Percentiles rank a stretch among this genome's conserved stretches.
phyloP scores from a whole-genome alignment of 2,329 filamentous ascomycete genomes.

The Alternaria dauci region DNA sequence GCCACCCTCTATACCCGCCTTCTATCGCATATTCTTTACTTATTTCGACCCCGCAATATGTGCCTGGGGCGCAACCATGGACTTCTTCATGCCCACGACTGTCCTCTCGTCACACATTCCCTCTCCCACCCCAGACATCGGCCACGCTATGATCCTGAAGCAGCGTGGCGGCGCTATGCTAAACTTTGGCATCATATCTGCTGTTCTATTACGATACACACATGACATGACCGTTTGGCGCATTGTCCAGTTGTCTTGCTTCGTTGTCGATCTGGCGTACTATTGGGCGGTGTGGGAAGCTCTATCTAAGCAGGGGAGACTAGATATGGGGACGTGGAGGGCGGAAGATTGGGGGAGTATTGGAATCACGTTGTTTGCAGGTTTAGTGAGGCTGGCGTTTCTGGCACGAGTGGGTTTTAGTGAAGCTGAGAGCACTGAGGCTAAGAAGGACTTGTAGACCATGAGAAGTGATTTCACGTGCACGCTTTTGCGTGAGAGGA shows the following conservation, averaged over 20 bases:
- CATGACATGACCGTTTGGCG: slow-evolving; percentile 33
- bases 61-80: slow-evolving; percentile 39
- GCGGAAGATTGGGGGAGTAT: slow-evolving; percentile 47
- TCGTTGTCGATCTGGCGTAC: slow-evolving; percentile 35
- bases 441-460: slow-evolving; percentile 5
- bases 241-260: slow-evolving; percentile 29
- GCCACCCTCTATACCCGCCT: slow-evolving; percentile 14
- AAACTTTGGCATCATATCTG: slow-evolving; percentile 38
- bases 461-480: not conserved
- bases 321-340: slow-evolving; percentile 26
- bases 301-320: slow-evolving; percentile 24
- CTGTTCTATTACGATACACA: slow-evolving; percentile 37
- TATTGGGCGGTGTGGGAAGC: slow-evolving; percentile 29
- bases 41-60: slow-evolving; percentile 39
- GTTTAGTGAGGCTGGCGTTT: slow-evolving; percentile 31
- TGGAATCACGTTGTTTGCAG: slow-evolving; percentile 35
- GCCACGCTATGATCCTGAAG: slow-evolving; percentile 37
- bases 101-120: slow-evolving; percentile 34
- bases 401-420: slow-evolving; percentile 28
- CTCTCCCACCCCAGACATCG: slow-evolving; percentile 26
- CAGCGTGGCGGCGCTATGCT: slow-evolving; percentile 40
- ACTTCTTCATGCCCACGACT: slow-evolving; percentile 32
- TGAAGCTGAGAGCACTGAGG: slow-evolving; percentile 5
- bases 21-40: slow-evolving; percentile 41
- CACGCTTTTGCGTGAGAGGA: not conserved